phyloP scores from a whole-genome alignment of 2,329 filamentous ascomycete species.

The Eutypa lata region DNA sequence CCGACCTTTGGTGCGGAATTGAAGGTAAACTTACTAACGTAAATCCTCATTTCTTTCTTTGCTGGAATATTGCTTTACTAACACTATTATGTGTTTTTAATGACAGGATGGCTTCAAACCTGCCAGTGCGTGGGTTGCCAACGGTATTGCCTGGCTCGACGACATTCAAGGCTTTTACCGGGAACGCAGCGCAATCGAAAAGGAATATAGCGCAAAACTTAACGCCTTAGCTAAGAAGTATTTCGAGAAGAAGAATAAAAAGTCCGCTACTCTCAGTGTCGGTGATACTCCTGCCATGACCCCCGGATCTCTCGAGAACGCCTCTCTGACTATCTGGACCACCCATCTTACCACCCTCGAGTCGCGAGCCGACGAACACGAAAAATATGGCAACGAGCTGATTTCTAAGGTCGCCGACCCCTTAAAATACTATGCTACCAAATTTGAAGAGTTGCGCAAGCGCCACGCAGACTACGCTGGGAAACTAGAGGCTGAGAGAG shows the following conservation, averaged over 20 bases:
- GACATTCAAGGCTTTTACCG: slow-evolving; percentile 98
- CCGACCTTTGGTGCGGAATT: slow-evolving; percentile 91
- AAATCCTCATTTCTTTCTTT: slow-evolving; percentile 9
- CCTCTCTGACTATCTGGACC: slow-evolving; percentile 94
- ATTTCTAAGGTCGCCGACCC: slow-evolving; percentile 81
- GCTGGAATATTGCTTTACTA: slow-evolving; percentile 11
- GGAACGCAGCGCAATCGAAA: slow-evolving; percentile 89
- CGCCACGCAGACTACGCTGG: slow-evolving; percentile 83
- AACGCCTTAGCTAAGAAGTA: slow-evolving; percentile 89
- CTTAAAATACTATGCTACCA: slow-evolving; percentile 67
- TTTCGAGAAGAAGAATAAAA: slow-evolving; percentile 93
- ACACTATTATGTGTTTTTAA: slow-evolving; percentile 6
- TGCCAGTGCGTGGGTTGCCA: slow-evolving; percentile 85
- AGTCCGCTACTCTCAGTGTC: slow-evolving; percentile 82
- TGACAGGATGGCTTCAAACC: slow-evolving; percentile 90
- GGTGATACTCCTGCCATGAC: slow-evolving; percentile 92
- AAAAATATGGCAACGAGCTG: slow-evolving; percentile 76
- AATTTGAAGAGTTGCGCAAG: slow-evolving; percentile 91
- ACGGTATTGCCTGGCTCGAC: slow-evolving; percentile 91
- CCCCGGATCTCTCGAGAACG: slow-evolving; percentile 91
- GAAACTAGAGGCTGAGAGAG: slow-evolving; percentile 86
- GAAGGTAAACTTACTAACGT: slow-evolving; percentile 58
- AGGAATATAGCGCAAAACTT: slow-evolving; percentile 91
- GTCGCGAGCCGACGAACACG: slow-evolving; percentile 82
- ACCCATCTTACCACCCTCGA: slow-evolving; percentile 91